phyloP scores from a whole-genome alignment of 208 protist species.

The Leishmania major region DNA sequence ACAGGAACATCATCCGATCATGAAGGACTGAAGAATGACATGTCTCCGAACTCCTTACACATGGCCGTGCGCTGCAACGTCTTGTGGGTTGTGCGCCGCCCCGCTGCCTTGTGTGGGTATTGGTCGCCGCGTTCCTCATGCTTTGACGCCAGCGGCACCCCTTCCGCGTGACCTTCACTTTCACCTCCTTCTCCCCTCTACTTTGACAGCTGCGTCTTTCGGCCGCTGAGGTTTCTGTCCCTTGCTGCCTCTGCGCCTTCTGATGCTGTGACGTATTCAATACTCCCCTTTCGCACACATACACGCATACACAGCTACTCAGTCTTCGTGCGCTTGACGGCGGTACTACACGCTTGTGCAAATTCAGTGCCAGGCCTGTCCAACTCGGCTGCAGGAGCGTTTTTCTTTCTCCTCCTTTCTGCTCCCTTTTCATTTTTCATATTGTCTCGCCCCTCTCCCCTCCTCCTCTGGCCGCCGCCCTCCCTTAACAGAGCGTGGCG shows the following conservation, averaged over 20 bases:
- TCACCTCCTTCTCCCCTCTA: background rate
- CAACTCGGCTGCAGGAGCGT: background rate
- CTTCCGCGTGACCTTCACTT: background rate
- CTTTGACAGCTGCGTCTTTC: background rate
- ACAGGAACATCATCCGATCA: background rate
- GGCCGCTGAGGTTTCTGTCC: background rate
- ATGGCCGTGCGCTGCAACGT: background rate
- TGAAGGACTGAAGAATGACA: background rate
- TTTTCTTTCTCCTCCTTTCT: conserved; percentile 6
- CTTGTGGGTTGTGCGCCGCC: background rate
- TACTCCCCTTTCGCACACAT: background rate
- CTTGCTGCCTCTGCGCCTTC: background rate
- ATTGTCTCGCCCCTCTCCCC: background rate
- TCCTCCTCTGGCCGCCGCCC: background rate
- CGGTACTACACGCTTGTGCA: background rate
- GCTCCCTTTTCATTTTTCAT: background rate
- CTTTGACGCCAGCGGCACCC: background rate
- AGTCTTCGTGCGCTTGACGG: background rate
- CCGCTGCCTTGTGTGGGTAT: background rate
- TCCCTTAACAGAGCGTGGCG: background rate
- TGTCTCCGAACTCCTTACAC: background rate
- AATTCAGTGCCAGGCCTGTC: background rate
- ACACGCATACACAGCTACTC: background rate
- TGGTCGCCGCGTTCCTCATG: background rate
- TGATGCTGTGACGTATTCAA: background rate